phyloP scores from a whole-genome alignment of 768 basidiomycete genomes.

The Tricholoma sp. region DNA sequence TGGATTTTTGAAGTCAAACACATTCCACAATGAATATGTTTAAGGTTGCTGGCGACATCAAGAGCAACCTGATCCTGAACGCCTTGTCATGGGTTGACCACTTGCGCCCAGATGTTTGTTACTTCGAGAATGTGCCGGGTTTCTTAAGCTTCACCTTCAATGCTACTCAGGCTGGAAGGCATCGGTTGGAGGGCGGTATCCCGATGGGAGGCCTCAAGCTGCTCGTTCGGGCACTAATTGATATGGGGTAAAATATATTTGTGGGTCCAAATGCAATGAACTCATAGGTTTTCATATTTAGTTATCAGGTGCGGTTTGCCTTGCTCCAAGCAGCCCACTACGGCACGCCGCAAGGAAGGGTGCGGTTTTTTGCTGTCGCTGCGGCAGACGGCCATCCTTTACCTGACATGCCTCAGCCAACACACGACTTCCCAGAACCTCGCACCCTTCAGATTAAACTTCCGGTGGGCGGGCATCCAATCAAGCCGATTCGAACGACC shows the following conservation, averaged over 20 bases:
- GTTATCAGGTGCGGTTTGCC: constrained; percentile 49
- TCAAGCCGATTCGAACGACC: constrained; percentile 41
- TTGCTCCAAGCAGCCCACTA: constrained; percentile 52
- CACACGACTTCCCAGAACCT: constrained; percentile 43
- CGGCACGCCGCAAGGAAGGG: constrained; percentile 50
- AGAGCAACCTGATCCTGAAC: constrained; percentile 65
- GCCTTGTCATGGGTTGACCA: constrained; percentile 48
- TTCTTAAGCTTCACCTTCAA: constrained; percentile 41
- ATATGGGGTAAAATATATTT: constrained; percentile 50
- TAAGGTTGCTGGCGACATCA: constrained; percentile 58
- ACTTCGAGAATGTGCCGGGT: constrained; percentile 52
- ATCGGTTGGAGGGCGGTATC: constrained; percentile 58
- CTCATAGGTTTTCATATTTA: constrained; percentile 13
- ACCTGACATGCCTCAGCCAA: constrained; percentile 50
- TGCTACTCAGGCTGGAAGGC: constrained; percentile 30
- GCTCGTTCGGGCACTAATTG: constrained; percentile 50
- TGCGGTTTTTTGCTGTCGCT: constrained; percentile 51
- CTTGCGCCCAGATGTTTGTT: constrained; percentile 35
- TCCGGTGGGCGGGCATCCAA: constrained; percentile 28
- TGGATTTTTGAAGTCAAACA: constrained; percentile 46
- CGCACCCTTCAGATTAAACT: constrained; percentile 49
- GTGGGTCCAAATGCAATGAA: not conserved
- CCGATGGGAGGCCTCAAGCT: constrained; percentile 74
- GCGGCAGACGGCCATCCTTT: constrained; percentile 36
- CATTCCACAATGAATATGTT: constrained; percentile 74